Conservation (phyloP, 768 basidiomycete species). For the Sporobolomyces pararoseus region DNA sequence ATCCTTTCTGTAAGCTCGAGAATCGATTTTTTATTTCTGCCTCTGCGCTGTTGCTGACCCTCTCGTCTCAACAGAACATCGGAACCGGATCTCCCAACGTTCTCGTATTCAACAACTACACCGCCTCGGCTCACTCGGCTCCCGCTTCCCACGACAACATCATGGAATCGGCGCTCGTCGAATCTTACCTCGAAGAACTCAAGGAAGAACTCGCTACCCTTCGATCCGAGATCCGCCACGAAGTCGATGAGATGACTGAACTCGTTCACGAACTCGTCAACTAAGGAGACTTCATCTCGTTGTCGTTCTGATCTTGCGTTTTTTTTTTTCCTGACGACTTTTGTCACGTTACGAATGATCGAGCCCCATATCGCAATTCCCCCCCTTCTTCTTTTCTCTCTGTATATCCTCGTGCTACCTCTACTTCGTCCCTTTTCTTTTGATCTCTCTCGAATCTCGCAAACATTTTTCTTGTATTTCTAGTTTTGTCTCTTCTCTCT, state of each 20-base stretch:
- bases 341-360: no score
- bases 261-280: slow-evolving; percentile 21
- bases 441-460: no score
- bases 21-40: background rate
- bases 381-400: background rate
- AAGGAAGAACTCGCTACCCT: slow-evolving; percentile 26
- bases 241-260: slow-evolving; percentile 27
- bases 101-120: slow-evolving; percentile 71
- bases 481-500: background rate
- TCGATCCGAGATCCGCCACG: slow-evolving; percentile 19
- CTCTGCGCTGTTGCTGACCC: background rate
- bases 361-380: background rate
- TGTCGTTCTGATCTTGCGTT: background rate
- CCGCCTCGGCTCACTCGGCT: slow-evolving; percentile 41
- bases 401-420: slow-evolving; percentile 7
- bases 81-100: slow-evolving; percentile 62
- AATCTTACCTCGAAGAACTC: slow-evolving; percentile 32
- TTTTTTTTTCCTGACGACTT: no score
- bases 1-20: slow-evolving; percentile 53
- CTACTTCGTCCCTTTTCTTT: slow-evolving; percentile 4
- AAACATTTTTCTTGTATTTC: background rate
- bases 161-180: slow-evolving; percentile 15
- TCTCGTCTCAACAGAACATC: slow-evolving; percentile 33
- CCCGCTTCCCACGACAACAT: background rate
- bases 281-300: background rate